Evolutionary conservation across 2,329 filamentous ascomycete genomes (phyloP).

Genomic region (Thermothelomyces thermophilus): DNA sequence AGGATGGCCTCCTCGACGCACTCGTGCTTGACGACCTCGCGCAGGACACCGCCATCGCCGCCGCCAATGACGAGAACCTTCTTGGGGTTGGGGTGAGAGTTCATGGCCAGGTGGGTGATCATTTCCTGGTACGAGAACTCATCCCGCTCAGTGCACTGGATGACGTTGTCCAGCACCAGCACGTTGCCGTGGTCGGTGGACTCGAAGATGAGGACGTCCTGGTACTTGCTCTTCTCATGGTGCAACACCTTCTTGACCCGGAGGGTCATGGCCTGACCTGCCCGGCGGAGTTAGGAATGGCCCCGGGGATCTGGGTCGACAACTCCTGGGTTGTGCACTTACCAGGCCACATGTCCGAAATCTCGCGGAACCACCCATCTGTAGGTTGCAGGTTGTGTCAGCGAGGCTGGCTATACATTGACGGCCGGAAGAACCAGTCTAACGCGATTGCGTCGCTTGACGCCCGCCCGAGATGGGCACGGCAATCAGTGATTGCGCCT

Average conservation of each 20-base stretch:
- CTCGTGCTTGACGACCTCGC: constrained; percentile 98
- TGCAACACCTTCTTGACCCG: constrained; percentile 96
- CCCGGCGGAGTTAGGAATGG: background rate
- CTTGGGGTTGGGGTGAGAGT: constrained; percentile 96
- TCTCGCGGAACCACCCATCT: constrained; percentile 99
- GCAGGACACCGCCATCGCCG: constrained; percentile 93
- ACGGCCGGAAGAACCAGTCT: no score
- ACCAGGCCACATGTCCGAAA: constrained; percentile 95
- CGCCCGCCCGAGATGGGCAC: no score
- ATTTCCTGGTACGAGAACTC: constrained; percentile 99
- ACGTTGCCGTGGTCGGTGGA: constrained; percentile 95
- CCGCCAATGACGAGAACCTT: constrained; percentile 97
- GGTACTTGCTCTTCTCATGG: constrained; percentile 99
- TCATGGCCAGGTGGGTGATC: constrained; percentile 98
- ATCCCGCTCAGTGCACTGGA: constrained; percentile 96
- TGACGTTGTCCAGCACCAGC: constrained; percentile 95
- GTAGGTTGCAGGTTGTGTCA: background rate
- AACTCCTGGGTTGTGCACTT: constrained; percentile 28
- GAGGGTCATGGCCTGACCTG: constrained; percentile 95
- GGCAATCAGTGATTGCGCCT: no score
- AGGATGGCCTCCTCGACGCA: constrained; percentile 92
- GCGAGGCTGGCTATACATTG: background rate
- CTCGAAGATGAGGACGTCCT: constrained; percentile 98
- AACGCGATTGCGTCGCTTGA: no score
- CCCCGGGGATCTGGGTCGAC: background rate